Base-by-base conservation (phyloP, 345 rosid species). In the Eucalyptus pauciflora region DNA sequence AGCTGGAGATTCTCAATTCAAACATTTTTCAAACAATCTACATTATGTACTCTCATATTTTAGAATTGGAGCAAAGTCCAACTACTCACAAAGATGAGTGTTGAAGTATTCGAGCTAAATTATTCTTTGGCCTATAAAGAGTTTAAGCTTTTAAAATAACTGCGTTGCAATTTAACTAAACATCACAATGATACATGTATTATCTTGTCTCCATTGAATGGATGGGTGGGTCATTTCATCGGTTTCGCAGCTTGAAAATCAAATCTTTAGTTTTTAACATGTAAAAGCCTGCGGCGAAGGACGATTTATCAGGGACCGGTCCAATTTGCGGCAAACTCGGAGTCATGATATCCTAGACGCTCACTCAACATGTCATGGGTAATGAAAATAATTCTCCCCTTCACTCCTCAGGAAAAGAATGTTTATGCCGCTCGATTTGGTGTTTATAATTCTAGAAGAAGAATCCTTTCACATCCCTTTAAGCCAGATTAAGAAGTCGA, bases 251-350 rank as follows among this genome's bases (percentile, higher is more conserved):
- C 33, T 62, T 62, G 1, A 33, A 62, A 13, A 13, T 27, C 16
- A 62, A 29, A 29, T 62, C 33, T 62, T 29, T 29, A 29, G 9
- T 60, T 60, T 25, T 60, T 5, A 60, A 60, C 67, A 60, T 29
- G 69, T 29, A 62, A 2, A 4, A n/a, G 8, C n/a, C 3, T 0
- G 0, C 69, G 6, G 29, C 29, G 29, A 2, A 56, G 62, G 62
- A 2, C 7, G 29, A 58, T 24, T 58, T 58, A 24, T 10, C 29
- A 2, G 6, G 12, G 29, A 58, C 6, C 29, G 1, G 13, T 58
- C 64, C 29, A 24, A 58, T 10, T 54, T 22, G 60, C 3, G 9
- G 56, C 56, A 52, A 16, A 52, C 56, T 17, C 1, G 50, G 4
- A 52, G 56, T 52, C 56, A 17, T 7, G 56, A 17, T 18, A 52